These are phyloP conservation scores for Krasilnikovozyma curviuscula DNA, from an alignment of 768 basidiomycete species.

Conservation along the genomic window DNA sequence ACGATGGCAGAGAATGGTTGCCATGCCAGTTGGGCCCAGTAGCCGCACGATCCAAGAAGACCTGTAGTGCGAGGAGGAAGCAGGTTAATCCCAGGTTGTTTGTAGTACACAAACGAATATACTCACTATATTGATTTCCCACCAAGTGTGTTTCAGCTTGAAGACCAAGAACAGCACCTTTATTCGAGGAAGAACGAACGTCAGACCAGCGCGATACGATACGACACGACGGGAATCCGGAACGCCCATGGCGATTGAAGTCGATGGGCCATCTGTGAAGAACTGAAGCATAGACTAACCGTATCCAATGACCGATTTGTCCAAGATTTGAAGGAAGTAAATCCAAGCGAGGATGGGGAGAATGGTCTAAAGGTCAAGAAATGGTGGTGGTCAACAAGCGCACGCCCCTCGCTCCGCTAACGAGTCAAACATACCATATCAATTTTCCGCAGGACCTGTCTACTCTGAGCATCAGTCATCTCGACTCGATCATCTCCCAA, in stretches of 20 bases:
- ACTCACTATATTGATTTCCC: constrained; percentile 6
- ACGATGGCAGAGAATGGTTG: constrained; percentile 13
- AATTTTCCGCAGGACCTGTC: too few species aligned
- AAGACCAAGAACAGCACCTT: constrained; percentile 18
- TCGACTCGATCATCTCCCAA: not conserved
- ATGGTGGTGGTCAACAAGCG: too few species aligned
- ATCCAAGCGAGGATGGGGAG: constrained; percentile 21
- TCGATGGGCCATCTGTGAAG: too few species aligned
- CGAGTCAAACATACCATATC: too few species aligned
- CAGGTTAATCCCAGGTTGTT: too few species aligned
- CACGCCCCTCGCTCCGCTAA: too few species aligned
- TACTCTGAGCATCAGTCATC: constrained; percentile 3
- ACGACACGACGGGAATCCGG: too few species aligned
- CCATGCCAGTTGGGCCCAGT: constrained; percentile 13
- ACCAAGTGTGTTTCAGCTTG: constrained; percentile 10
- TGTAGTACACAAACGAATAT: not conserved
- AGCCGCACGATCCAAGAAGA: constrained; percentile 10
- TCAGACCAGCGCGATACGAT: not conserved
- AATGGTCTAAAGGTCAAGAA: too few species aligned
- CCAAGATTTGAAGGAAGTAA: constrained; percentile 22
- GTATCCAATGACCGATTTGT: constrained; percentile 12
- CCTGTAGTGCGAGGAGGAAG: too few species aligned
- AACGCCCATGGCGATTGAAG: too few species aligned
- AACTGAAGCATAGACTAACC: too few species aligned
- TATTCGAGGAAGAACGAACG: not conserved